Base-by-base conservation (phyloP, 768 basidiomycete species). In the Galerina marginata region DNA sequence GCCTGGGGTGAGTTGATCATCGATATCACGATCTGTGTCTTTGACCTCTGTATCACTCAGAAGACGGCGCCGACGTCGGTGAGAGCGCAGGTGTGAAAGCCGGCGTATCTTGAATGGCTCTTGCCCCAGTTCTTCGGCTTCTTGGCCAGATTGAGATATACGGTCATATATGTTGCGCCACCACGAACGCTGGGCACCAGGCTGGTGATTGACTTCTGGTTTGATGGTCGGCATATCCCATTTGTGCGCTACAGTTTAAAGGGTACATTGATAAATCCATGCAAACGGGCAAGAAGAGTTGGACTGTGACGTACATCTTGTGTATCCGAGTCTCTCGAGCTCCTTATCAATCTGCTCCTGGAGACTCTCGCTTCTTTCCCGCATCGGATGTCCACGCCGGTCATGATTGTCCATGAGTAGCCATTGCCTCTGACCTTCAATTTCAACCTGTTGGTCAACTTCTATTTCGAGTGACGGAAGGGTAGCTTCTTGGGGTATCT, bases 111-210 rank as follows among this genome's bases (percentile, higher is more conserved):
- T 61, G 29, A 65, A 53, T 33, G 55, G 59, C 25, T 66, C 65
- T 54, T 59, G 58, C 38, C 65, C 64, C 54, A 65, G 64, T 54
- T 66, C 67, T 38, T 75, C 72, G 16, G 65, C 58, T 33, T 77
- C 77, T 48, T 66, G 71, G 10, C 73, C 74, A 15, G 75, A 66
- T 53, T 82, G 80, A 11, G 86, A 86, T 36, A 87, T 64, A 16
- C 83, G 81, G 61, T 79, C 70, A 68, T 86, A 86, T 14, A 85
- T 69, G 52, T 71, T 79, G 15, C 80, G 79, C 86, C 86, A 87
- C 86, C 86, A 87, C 0, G 86, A 85, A 2, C 75, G 71, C 60
- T 79, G 77, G 5, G 67, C 65, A 49, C 65, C 64, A 74, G 52
- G 49, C 15, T 45, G 54, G 36, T 40, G 11, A 37, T 37, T 48